phyloP scores from a whole-genome alignment of 768 basidiomycete species.

The Pulveroboletus ravenelii region DNA sequence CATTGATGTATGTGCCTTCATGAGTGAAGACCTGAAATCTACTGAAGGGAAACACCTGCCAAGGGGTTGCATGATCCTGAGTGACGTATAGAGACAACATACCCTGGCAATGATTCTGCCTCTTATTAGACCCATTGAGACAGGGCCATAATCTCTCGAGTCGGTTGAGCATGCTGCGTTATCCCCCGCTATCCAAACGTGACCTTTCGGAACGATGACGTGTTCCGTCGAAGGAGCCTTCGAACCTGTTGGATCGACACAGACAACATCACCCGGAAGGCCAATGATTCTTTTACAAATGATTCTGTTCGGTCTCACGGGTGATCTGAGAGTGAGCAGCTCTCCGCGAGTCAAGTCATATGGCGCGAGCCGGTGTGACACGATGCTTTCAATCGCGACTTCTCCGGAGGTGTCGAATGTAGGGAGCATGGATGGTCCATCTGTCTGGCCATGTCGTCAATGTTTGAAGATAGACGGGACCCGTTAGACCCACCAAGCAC shows the following conservation, averaged over 20 bases:
- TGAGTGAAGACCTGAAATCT: conserved; percentile 26
- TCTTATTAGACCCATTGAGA: conserved; percentile 74
- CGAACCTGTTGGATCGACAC: conserved; percentile 78
- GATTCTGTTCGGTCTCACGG: conserved; percentile 56
- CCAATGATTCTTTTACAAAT: conserved; percentile 91
- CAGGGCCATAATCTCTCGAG: conserved; percentile 90
- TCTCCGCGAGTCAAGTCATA: conserved; percentile 64
- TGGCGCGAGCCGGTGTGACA: conserved; percentile 50
- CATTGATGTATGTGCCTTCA: conserved; percentile 19
- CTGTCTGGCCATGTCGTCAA: conserved; percentile 40
- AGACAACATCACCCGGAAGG: conserved; percentile 82
- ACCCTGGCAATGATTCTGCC: conserved; percentile 67
- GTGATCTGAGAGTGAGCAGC: conserved; percentile 67
- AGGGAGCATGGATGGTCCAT: conserved; percentile 79
- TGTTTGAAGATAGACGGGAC: background rate
- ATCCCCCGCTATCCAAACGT: conserved; percentile 90
- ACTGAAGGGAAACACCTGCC: conserved; percentile 28
- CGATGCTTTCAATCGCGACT: conserved; percentile 55
- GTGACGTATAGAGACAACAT: conserved; percentile 13
- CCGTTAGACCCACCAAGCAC: conserved; percentile 40
- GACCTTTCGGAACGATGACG: conserved; percentile 75
- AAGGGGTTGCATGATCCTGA: conserved; percentile 1
- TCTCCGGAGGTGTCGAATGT: conserved; percentile 61
- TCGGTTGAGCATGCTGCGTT: conserved; percentile 80
- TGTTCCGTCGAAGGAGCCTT: conserved; percentile 65